phyloP scores from a whole-genome alignment of 768 basidiomycete species.

The Pleurotus djamor region DNA sequence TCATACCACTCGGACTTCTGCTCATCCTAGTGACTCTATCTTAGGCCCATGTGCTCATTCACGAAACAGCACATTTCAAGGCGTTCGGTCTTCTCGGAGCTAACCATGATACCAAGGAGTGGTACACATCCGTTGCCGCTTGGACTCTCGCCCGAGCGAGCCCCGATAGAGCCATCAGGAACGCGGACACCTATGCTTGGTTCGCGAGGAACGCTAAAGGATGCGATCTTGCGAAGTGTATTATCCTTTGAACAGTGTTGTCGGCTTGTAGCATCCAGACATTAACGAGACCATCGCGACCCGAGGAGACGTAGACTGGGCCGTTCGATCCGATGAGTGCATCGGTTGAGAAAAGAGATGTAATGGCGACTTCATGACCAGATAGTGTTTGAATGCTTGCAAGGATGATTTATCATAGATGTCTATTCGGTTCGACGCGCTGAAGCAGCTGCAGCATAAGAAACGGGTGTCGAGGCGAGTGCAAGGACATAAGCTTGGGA shows the following conservation, averaged over 20 bases:
- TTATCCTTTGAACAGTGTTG: no score
- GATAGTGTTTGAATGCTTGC: conserved; percentile 40
- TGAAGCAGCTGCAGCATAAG: conserved; percentile 62
- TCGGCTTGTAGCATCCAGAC: conserved; percentile 41
- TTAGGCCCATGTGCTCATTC: not conserved
- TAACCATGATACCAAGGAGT: not conserved
- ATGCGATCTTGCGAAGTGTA: not conserved
- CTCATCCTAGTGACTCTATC: not conserved
- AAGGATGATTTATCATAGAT: conserved; percentile 63
- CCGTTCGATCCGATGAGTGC: conserved; percentile 37
- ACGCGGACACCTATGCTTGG: not conserved
- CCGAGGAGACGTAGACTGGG: conserved; percentile 57
- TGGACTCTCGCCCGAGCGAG: not conserved
- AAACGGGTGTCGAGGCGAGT: conserved; percentile 41
- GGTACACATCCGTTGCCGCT: not conserved
- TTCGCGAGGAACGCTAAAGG: not conserved
- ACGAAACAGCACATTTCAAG: not conserved
- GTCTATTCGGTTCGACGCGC: conserved; percentile 63
- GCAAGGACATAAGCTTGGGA: conserved; percentile 60
- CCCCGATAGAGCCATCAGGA: not conserved
- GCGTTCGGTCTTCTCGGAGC: not conserved
- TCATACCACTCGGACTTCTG: not conserved
- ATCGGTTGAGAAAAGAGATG: conserved; percentile 46
- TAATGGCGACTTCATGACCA: conserved; percentile 59
- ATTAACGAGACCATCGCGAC: conserved; percentile 69